Evolutionary conservation across 148 eudicot genomes (phyloP).

Genomic region (Cornus kousa): DNA sequence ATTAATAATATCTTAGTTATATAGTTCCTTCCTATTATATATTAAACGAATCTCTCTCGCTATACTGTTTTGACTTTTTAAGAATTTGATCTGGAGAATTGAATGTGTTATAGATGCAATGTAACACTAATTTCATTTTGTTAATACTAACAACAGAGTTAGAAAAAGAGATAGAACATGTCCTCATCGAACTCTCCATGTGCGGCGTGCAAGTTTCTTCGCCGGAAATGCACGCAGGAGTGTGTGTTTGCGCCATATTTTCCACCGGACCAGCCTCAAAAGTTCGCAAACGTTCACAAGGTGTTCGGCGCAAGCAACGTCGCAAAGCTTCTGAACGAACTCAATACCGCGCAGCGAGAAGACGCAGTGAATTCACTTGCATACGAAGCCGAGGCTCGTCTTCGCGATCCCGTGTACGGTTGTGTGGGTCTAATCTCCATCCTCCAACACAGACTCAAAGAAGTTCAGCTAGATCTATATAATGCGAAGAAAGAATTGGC

Average conservation of each 20-base stretch:
- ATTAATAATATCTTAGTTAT: not conserved
- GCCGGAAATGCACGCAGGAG: constrained; percentile 81
- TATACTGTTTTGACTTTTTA: not conserved
- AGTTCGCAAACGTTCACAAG: constrained; percentile 72
- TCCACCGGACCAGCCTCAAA: constrained; percentile 79
- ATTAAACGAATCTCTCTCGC: not conserved
- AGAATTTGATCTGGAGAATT: not conserved
- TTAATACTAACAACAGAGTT: not conserved
- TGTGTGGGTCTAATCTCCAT: constrained; percentile 74
- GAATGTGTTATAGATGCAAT: not conserved
- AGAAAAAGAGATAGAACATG: constrained; percentile 20
- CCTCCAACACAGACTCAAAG: constrained; percentile 64
- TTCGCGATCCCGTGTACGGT: constrained; percentile 77
- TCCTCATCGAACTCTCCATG: constrained; percentile 84
- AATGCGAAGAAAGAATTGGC: constrained; percentile 64
- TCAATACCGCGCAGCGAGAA: constrained; percentile 46
- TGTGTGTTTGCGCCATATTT: constrained; percentile 89
- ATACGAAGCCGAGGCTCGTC: constrained; percentile 72
- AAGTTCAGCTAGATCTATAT: constrained; percentile 42
- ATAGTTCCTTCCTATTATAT: not conserved
- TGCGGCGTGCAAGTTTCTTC: constrained; percentile 80
- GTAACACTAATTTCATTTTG: not conserved
- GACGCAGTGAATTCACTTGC: constrained; percentile 81
- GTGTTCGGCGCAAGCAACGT: constrained; percentile 89
- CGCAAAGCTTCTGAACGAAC: constrained; percentile 66